These are phyloP conservation scores for Phaeosphaeria sp. DNA, from an alignment of 2,329 filamentous ascomycete species.

Conservation along the genomic window DNA sequence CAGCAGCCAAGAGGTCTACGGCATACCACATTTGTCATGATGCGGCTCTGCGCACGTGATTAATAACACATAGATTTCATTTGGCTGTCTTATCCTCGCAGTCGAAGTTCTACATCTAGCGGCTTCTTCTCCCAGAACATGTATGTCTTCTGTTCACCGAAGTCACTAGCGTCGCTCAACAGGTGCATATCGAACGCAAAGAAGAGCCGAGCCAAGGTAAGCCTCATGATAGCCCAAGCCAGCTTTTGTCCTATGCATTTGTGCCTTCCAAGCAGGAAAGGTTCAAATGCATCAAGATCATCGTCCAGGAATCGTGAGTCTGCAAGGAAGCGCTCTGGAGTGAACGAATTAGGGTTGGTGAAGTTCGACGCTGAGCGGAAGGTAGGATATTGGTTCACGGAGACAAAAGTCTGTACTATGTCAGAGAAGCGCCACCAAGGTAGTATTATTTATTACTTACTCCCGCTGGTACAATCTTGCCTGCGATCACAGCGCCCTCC, in stretches of 20 bases:
- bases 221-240: slow-evolving; percentile 36
- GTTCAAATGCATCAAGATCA: slow-evolving; percentile 20
- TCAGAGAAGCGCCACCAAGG: background rate
- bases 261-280: slow-evolving; percentile 29
- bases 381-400: slow-evolving; percentile 32
- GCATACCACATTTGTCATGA: background rate
- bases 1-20: background rate
- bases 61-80: background rate
- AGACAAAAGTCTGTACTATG: slow-evolving; percentile 21
- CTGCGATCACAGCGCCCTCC: slow-evolving; percentile 20
- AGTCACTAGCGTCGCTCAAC: slow-evolving; percentile 6
- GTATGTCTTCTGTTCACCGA: slow-evolving; percentile 24
- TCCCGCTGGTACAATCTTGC: slow-evolving; percentile 17
- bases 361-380: slow-evolving; percentile 36
- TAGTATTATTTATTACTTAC: slow-evolving; percentile 13
- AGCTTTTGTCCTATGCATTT: slow-evolving; percentile 30
- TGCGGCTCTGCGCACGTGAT: background rate
- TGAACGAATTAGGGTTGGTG: slow-evolving; percentile 27
- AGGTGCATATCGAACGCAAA: slow-evolving; percentile 45
- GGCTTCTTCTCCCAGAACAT: slow-evolving; percentile 27
- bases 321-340: slow-evolving; percentile 40
- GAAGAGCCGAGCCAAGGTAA: slow-evolving; percentile 49
- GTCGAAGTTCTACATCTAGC: slow-evolving; percentile 4
- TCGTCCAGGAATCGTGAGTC: slow-evolving; percentile 30
- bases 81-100: background rate